These are phyloP conservation scores for Lipomyces orientalis DNA, from an alignment of 805 yeast genomes.

Conservation along the genomic window DNA sequence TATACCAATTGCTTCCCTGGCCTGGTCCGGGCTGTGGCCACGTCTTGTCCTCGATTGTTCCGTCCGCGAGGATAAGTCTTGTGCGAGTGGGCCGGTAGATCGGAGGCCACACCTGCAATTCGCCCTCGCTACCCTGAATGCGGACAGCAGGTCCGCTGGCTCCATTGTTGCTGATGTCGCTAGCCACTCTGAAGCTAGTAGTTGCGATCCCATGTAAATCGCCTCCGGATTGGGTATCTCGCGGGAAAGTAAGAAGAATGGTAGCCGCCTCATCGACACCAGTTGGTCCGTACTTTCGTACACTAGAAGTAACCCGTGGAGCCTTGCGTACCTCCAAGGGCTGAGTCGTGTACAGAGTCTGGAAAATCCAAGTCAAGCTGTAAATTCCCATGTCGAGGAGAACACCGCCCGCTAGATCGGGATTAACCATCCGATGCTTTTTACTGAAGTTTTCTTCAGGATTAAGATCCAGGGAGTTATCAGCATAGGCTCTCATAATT, in stretches of 20 bases:
- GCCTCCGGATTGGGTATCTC: neutral
- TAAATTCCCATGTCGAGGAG: slow-evolving; percentile 62
- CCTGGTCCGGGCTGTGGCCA: no score
- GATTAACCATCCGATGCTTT: slow-evolving; percentile 52
- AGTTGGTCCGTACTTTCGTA: neutral
- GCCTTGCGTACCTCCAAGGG: slow-evolving; percentile 63
- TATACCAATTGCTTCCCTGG: no score
- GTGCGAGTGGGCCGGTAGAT: slow-evolving; percentile 4
- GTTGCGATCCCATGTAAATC: neutral
- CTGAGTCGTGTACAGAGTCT: slow-evolving; percentile 48
- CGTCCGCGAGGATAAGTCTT: no score
- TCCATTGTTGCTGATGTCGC: no score
- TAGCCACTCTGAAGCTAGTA: neutral
- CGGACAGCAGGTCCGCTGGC: slow-evolving; percentile 24
- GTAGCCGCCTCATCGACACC: neutral
- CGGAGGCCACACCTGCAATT: slow-evolving; percentile 38
- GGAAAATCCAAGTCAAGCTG: slow-evolving; percentile 50
- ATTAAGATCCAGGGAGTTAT: no score
- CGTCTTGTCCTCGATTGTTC: no score
- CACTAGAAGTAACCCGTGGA: slow-evolving; percentile 23
- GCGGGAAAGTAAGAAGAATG: neutral
- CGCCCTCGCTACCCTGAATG: slow-evolving; percentile 38
- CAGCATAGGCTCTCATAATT: no score
- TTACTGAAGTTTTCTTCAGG: no score
- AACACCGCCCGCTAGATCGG: slow-evolving; percentile 60